Evolutionary conservation across 148 eudicot species (phyloP), one percentile per base, ranked within the genome.

Genomic region (Agrostemma githago): DNA sequence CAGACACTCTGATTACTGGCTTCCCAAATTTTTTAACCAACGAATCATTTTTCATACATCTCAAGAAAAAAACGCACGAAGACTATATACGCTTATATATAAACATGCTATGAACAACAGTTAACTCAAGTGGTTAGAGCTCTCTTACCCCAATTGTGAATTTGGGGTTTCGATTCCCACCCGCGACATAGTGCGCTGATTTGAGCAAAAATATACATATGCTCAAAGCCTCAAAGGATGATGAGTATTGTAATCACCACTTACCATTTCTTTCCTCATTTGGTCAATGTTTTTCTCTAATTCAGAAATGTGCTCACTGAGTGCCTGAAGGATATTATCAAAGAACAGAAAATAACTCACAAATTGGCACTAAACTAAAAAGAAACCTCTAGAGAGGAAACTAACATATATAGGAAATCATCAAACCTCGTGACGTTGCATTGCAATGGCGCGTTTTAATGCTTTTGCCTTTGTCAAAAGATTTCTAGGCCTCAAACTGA

Each of bases 371-470:
- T 39, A 66, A 61, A 58, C 80, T 56, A 56, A 61, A 72, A 68
- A 51, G 48, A 39, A 63, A 78, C 61, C 46, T 59, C 4, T 70
- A 56, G 41, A 16, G 34, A 39, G 66, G 54, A 71, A 53, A 15
- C 10, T 37, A 15, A 15, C 21, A 48, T 64, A 75, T 60, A 75
- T 60, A 46, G 70, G 15, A 59, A 74, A 41, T 15, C 20, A 72
- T 43, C 71, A 81, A 68, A 95, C 98, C 92, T 95, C 97, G 62
- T 95, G 93, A 59, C 98, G 92, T 80, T 95, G 98, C 96, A 92
- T 80, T 75, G 96, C 98, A 74, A 87, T 80, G 68, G 96, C 87
- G 38, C 96, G 96, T 77, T 92, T 95, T 72, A 92, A 81, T 74
- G 98, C 98, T 75, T 92, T 90, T 61, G 93, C 89, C 83, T 95